Percentiles rank a stretch among this genome's conserved stretches.
Evolutionary conservation across 768 basidiomycete genomes (phyloP).

Genomic region (Rossbeevera mucosa): DNA sequence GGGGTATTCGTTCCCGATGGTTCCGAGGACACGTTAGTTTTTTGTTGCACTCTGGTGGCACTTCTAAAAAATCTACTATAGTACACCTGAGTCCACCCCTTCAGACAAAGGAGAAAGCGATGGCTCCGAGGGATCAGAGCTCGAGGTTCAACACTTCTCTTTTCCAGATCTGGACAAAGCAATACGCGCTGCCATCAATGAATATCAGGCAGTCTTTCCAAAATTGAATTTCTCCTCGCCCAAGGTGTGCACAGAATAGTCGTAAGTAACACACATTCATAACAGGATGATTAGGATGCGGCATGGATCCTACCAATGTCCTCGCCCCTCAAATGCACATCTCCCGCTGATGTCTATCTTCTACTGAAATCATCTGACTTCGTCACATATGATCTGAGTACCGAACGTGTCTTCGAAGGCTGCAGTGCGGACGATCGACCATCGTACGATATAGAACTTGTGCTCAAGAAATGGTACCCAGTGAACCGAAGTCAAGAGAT

Average conservation of each 20-base stretch:
- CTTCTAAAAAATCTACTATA: conserved; percentile 22
- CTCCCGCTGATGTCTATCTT: conserved; percentile 87
- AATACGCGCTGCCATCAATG: conserved; percentile 60
- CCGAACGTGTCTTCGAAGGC: conserved; percentile 60
- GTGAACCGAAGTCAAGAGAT: conserved; percentile 82
- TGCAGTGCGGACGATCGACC: conserved; percentile 34
- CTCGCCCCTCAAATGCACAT: conserved; percentile 80
- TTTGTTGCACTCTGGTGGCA: neutral
- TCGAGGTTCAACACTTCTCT: conserved; percentile 42
- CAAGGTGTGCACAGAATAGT: conserved; percentile 46
- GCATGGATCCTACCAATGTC: conserved; percentile 85
- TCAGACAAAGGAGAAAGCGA: conserved; percentile 53
- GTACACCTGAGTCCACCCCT: conserved; percentile 50
- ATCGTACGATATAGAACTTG: conserved; percentile 70
- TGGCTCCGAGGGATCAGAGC: conserved; percentile 32
- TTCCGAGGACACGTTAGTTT: conserved; percentile 67
- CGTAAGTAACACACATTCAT: neutral
- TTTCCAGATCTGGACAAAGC: conserved; percentile 79
- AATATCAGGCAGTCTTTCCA: conserved; percentile 85
- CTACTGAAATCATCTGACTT: conserved; percentile 93
- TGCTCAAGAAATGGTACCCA: conserved; percentile 87
- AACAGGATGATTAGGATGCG: conserved; percentile 61
- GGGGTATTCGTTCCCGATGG: conserved; percentile 82
- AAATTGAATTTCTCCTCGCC: conserved; percentile 98
- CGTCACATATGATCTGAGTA: conserved; percentile 69